Evolutionary conservation across 169 alveolate species (phyloP).

Genomic region (Plasmodium sp.): DNA sequence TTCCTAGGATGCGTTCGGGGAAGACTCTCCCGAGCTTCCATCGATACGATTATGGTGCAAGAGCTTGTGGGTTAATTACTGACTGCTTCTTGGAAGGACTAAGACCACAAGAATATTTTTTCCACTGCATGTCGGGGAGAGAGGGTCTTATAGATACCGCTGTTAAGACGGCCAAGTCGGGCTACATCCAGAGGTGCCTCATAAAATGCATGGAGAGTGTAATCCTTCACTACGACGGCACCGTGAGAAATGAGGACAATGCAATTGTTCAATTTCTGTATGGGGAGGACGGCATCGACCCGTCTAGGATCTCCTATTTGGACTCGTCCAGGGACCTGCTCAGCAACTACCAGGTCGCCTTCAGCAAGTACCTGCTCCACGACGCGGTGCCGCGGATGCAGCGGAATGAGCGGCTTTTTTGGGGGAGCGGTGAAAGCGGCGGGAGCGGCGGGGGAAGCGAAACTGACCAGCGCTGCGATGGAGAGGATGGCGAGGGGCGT

Average conservation of each 20-base stretch:
- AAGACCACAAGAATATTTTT: constrained; percentile 97
- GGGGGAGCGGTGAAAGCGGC: background rate
- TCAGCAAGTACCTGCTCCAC: constrained; percentile 59
- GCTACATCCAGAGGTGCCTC: constrained; percentile 98
- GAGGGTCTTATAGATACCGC: constrained; percentile 99
- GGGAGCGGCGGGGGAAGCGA: background rate
- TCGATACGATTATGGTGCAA: constrained; percentile 96
- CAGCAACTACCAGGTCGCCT: constrained; percentile 73
- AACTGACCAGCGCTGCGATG: too few relatives aligned
- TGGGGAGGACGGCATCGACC: constrained; percentile 98
- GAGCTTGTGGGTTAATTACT: constrained; percentile 96
- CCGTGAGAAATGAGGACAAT: constrained; percentile 98
- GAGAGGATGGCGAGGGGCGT: background rate
- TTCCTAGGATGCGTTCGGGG: constrained; percentile 95
- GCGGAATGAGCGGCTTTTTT: constrained; percentile 2
- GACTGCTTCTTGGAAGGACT: constrained; percentile 98
- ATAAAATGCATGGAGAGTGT: constrained; percentile 96
- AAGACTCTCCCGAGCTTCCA: constrained; percentile 95
- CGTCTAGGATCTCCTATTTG: constrained; percentile 92
- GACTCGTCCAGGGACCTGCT: constrained; percentile 86
- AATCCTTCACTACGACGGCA: constrained; percentile 95
- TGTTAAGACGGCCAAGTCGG: constrained; percentile 97
- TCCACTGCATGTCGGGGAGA: constrained; percentile 99
- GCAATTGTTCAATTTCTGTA: constrained; percentile 96
- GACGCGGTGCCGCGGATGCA: background rate